Evolutionary conservation across 2,329 filamentous ascomycete genomes (phyloP).

Genomic region (Cercospora zeae-maydis): DNA sequence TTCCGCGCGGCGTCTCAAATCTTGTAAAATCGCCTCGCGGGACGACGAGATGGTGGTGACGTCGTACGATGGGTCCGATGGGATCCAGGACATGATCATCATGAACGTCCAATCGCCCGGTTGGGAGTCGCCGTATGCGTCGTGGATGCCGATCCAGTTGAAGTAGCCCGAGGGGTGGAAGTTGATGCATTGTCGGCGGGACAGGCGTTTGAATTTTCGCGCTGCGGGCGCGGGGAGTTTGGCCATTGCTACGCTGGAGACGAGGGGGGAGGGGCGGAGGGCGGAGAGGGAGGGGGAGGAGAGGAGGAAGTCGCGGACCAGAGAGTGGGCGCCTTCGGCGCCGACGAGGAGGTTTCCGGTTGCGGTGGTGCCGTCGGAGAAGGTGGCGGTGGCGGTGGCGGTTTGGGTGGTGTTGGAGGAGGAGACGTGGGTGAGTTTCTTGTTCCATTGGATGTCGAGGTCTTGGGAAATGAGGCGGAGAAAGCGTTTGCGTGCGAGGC

Average conservation of each 20-base stretch:
- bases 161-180: slow-evolving; percentile 22
- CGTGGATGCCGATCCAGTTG: slow-evolving; percentile 24
- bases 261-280: slow-evolving; percentile 15
- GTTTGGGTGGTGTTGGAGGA: slow-evolving; percentile 9
- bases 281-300: slow-evolving; percentile 12
- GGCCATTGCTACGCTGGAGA: slow-evolving; percentile 19
- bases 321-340: slow-evolving; percentile 35
- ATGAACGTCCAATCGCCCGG: slow-evolving; percentile 23
- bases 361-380: slow-evolving; percentile 28
- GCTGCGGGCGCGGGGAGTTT: slow-evolving; percentile 16
- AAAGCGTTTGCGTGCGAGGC: slow-evolving; percentile 20
- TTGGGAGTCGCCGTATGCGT: slow-evolving; percentile 11
- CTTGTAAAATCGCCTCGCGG: slow-evolving; percentile 12
- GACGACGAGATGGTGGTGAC: background rate
- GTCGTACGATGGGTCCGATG: slow-evolving; percentile 5
- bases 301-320: slow-evolving; percentile 21
- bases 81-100: slow-evolving; percentile 24
- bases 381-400: slow-evolving; percentile 22
- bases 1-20: slow-evolving; percentile 16
- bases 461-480: slow-evolving; percentile 18
- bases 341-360: slow-evolving; percentile 31
- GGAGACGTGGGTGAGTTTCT: slow-evolving; percentile 10
- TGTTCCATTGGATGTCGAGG: slow-evolving; percentile 18
- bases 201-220: slow-evolving; percentile 13
- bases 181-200: slow-evolving; percentile 17